These are phyloP conservation scores for Myxozyma lipomycoides DNA, from an alignment of 805 yeast genomes.

Conservation along the genomic window DNA sequence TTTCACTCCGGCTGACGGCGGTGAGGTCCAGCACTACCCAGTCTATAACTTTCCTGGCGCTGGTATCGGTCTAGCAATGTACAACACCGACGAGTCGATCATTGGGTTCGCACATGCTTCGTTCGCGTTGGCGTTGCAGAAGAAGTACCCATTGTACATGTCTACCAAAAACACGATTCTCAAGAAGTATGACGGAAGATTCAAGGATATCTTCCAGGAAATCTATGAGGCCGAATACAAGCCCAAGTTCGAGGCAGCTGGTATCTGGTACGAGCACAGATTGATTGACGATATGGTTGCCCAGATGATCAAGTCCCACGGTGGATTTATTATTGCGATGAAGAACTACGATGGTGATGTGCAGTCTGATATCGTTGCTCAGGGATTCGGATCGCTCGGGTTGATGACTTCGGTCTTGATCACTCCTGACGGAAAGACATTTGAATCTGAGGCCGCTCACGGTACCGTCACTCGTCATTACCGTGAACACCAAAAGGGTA, in stretches of 20 bases:
- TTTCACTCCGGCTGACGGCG: slow-evolving; percentile 66
- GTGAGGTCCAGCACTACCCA: slow-evolving; percentile 50
- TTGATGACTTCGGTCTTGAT: slow-evolving; percentile 95
- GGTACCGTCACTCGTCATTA: slow-evolving; percentile 97
- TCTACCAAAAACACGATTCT: slow-evolving; percentile 93
- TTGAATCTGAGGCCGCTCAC: slow-evolving; percentile 98
- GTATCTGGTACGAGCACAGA: slow-evolving; percentile 97
- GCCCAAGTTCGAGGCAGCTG: slow-evolving; percentile 63
- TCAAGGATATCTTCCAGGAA: slow-evolving; percentile 87
- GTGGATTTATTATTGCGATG: slow-evolving; percentile 93
- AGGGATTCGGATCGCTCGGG: slow-evolving; percentile 95
- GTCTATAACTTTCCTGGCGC: slow-evolving; percentile 67
- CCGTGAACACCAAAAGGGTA: slow-evolving; percentile 93
- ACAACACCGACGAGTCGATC: slow-evolving; percentile 90
- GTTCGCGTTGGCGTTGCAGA: slow-evolving; percentile 77
- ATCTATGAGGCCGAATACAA: slow-evolving; percentile 70
- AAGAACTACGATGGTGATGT: slow-evolving; percentile 98
- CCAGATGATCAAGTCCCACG: slow-evolving; percentile 93
- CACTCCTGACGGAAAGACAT: slow-evolving; percentile 95
- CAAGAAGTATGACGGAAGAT: slow-evolving; percentile 90
- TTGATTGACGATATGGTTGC: slow-evolving; percentile 98
- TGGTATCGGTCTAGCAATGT: slow-evolving; percentile 89
- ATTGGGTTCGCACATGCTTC: slow-evolving; percentile 89
- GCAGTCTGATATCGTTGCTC: slow-evolving; percentile 94
- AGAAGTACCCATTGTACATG: slow-evolving; percentile 74